Evolutionary conservation across 2,329 filamentous ascomycete genomes (phyloP).

Genomic region (Curvularia spicifera): DNA sequence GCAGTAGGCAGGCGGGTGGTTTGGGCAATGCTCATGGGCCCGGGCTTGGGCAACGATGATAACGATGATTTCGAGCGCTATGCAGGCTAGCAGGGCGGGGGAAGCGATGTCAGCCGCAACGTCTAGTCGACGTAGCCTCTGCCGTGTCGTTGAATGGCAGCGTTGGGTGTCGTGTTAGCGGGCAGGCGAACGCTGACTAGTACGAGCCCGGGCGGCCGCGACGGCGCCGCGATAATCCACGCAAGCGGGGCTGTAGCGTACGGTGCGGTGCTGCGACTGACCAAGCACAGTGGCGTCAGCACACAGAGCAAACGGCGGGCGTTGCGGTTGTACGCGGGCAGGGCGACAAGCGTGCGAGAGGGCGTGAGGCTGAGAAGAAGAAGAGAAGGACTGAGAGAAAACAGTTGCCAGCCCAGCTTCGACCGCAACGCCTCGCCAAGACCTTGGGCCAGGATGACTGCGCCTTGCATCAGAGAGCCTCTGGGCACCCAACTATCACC

Average conservation of each 20-base stretch:
- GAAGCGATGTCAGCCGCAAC: constrained; percentile 27
- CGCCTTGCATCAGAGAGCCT: constrained; percentile 3
- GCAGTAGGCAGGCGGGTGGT: constrained; percentile 10
- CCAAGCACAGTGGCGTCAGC: neutral
- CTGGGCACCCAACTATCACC: constrained; percentile 5
- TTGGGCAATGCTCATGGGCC: constrained; percentile 27
- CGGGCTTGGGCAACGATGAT: constrained; percentile 15
- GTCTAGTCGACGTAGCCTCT: constrained; percentile 33
- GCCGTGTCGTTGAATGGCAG: constrained; percentile 38
- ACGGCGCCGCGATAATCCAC: constrained; percentile 13
- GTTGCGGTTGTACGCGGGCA: neutral
- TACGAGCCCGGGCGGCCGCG: constrained; percentile 20
- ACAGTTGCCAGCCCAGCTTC: constrained; percentile 17
- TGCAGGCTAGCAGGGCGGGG: constrained; percentile 34
- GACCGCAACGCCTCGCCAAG: constrained; percentile 20
- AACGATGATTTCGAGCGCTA: constrained; percentile 33
- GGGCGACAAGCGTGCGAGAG: neutral
- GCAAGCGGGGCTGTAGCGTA: neutral
- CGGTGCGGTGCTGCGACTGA: neutral
- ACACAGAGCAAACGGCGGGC: neutral
- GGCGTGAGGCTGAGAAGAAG: constrained; percentile 1
- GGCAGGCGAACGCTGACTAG: constrained; percentile 21
- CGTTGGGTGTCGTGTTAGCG: constrained; percentile 31
- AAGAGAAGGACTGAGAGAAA: neutral
- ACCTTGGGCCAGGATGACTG: constrained; percentile 18